Conservation (phyloP, 163 green algal species). For the Volvox carteri region DNA sequence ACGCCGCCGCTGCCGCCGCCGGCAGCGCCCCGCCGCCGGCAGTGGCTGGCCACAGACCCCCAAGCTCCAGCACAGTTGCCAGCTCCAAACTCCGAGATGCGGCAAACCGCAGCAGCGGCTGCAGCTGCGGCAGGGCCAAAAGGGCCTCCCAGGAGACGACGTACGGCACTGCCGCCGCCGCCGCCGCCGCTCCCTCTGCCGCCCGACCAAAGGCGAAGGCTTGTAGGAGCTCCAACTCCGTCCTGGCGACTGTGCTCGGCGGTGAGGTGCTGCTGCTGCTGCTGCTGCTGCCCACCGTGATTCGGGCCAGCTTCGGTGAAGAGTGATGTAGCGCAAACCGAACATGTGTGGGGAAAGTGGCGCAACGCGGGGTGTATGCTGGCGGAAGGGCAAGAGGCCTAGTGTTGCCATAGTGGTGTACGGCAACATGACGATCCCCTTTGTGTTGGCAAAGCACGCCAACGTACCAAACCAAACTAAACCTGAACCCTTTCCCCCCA, state of each 20-base stretch:
- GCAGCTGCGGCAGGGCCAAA: neutral
- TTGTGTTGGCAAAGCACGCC: no score
- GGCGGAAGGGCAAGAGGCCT: neutral
- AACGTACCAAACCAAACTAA: no score
- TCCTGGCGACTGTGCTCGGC: no score
- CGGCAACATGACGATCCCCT: neutral
- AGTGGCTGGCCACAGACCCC: neutral
- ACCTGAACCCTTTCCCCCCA: no score
- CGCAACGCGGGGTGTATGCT: neutral
- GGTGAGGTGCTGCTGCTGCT: neutral
- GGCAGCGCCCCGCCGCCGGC: no score
- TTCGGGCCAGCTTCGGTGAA: neutral
- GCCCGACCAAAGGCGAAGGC: constrained; percentile 6
- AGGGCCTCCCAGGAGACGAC: constrained; percentile 19
- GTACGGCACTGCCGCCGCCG: neutral
- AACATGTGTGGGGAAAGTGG: neutral
- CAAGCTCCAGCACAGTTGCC: constrained; percentile 6
- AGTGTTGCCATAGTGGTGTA: neutral
- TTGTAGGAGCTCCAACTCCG: constrained; percentile 27
- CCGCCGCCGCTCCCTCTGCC: neutral
- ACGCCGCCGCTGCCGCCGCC: neutral
- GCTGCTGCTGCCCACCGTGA: constrained; percentile 6
- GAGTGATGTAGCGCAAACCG: no score
- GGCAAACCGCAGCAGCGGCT: neutral
- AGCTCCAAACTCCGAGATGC: neutral